Base-by-base conservation (phyloP, 352 stramenopile genomes). In the Blastocystis sp. region DNA sequence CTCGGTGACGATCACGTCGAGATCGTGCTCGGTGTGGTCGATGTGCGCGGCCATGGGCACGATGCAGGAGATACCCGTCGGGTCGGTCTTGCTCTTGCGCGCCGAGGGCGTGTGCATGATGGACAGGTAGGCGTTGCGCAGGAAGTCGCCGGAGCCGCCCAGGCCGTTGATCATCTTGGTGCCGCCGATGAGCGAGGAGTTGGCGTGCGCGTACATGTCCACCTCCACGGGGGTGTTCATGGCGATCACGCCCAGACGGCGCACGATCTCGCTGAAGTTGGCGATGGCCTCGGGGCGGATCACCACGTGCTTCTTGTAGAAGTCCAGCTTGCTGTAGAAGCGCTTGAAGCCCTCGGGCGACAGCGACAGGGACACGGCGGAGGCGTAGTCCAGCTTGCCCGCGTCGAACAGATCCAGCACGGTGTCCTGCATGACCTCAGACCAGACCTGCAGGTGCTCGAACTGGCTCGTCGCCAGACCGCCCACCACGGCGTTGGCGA, bases 151-250 rank as follows among this genome's bases (percentile, higher is more conserved):
- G 14, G 77, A 87, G 57, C 77, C 77, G 19, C 77, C 77, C 4
- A 87, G 57, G 21, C 77, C 77, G 43, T 87, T 87, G 57, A 87
- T 87, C 62, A 87, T 87, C 77, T 87, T 87, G 57, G 77, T 87
- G 42, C 77, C 77, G 24, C 77, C 77, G 28, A 87, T 62, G 21
- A 87, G 65, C 28, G 77, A 87, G 40, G 77, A 87, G 77, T 87
- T 87, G 43, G 77, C 77, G 57, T 87, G 77, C 17, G 62, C 62
- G 57, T 87, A 87, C 77, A 87, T 87, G 57, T 87, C 77, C 65
- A 87, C 77, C 43, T 87, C 77, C 62, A 87, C 65, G 24, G 77
- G 77, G 1, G 77, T 87, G 65, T 87, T 87, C 77, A 87, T 87
- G 28, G 77, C 77, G 28, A 87, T 78, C 38, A 87, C 77, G 24